These are phyloP conservation scores for Saururus chinensis DNA, from an alignment of 164 flowering plant genomes.

Conservation along the genomic window DNA sequence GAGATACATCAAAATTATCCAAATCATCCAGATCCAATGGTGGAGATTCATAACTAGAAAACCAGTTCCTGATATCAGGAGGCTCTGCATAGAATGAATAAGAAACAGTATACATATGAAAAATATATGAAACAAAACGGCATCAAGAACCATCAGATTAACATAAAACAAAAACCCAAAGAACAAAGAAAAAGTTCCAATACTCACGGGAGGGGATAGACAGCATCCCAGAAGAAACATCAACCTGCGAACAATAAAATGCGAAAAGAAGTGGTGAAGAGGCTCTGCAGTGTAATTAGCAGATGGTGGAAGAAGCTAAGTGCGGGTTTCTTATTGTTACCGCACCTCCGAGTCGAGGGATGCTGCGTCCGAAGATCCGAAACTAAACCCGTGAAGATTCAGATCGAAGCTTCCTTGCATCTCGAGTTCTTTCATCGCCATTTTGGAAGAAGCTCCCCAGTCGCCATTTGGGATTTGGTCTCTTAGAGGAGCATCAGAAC, in stretches of 20 bases:
- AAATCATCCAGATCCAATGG: not conserved
- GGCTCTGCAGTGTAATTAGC: not conserved
- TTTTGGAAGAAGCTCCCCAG: too few species aligned
- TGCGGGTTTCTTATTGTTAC: not conserved
- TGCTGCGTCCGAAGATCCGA: not conserved
- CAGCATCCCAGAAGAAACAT: conserved; percentile 1
- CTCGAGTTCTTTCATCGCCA: too few species aligned
- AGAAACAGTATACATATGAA: not conserved
- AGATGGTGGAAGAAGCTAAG: too few species aligned
- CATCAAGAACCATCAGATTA: not conserved
- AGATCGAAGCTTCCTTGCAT: too few species aligned
- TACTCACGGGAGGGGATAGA: conserved; percentile 6
- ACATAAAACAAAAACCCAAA: too few species aligned
- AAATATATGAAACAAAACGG: not conserved
- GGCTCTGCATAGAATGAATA: conserved; percentile 3
- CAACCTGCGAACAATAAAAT: not conserved
- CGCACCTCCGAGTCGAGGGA: not conserved
- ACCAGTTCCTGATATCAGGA: conserved; percentile 9
- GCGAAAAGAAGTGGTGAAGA: not conserved
- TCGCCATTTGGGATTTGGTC: too few species aligned
- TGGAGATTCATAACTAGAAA: conserved; percentile 6
- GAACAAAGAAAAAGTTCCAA: not conserved
- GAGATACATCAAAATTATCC: not conserved
- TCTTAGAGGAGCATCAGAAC: too few species aligned
- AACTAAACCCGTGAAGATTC: too few species aligned